A percentile compares a stretch with the other conserved stretches of the same genome.
Conservation (phyloP, 306 rosid species). For the Sicyos edulis region DNA sequence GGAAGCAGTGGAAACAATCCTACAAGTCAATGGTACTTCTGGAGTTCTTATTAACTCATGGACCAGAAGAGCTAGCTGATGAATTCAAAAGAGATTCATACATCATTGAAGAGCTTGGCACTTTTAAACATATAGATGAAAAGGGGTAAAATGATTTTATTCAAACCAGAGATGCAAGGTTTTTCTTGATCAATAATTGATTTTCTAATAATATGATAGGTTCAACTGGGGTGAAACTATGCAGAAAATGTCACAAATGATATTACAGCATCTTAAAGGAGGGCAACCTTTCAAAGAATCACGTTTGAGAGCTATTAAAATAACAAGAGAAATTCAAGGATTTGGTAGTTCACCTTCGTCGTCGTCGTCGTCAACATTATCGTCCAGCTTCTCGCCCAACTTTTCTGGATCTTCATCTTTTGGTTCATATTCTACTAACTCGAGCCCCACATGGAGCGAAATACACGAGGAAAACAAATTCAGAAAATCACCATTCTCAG, state of each 20-base stretch:
- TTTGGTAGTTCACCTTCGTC: neutral
- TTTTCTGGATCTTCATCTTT: constrained; percentile 37
- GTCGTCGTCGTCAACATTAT: constrained; percentile 23
- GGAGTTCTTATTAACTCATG: constrained; percentile 72
- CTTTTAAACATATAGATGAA: constrained; percentile 45
- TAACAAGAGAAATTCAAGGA: constrained; percentile 59
- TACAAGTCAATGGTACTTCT: constrained; percentile 65
- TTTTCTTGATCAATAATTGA: neutral
- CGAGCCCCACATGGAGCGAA: constrained; percentile 25
- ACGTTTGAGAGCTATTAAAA: constrained; percentile 60
- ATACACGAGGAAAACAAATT: neutral
- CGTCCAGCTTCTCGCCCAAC: constrained; percentile 18
- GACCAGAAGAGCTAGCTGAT: constrained; percentile 54
- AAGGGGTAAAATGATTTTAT: constrained; percentile 39
- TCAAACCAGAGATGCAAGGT: neutral
- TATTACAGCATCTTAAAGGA: constrained; percentile 43
- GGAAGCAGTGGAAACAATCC: constrained; percentile 70
- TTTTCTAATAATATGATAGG: constrained; percentile 31
- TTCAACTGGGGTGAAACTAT: constrained; percentile 65
- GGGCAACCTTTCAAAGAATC: constrained; percentile 41
- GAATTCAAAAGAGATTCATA: constrained; percentile 52
- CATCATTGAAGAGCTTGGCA: constrained; percentile 55
- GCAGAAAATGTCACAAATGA: constrained; percentile 50
- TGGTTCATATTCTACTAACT: constrained; percentile 38
- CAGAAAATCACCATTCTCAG: neutral